These are phyloP conservation scores for Oryza coarctata DNA, from an alignment of 176 grass and related monocot genomes.

Conservation along the genomic window DNA sequence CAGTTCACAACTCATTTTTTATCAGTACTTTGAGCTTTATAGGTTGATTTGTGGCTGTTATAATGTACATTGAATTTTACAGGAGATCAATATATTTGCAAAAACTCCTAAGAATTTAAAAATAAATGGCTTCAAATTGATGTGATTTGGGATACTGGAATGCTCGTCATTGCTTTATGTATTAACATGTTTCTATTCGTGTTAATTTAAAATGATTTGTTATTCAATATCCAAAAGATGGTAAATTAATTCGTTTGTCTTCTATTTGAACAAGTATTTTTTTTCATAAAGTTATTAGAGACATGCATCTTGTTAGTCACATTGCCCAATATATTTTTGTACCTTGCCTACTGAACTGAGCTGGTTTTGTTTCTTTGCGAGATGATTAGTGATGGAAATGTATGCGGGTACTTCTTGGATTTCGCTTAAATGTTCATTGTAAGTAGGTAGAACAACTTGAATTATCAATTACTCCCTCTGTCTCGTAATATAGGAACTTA, in stretches of 20 bases:
- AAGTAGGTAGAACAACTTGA: conserved; percentile 23
- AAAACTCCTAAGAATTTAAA: neutral
- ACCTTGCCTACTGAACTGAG: neutral
- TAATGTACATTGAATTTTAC: neutral
- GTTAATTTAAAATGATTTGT: neutral
- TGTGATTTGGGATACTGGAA: neutral
- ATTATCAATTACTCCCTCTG: too few relatives aligned
- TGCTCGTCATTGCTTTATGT: neutral
- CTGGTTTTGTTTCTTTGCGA: neutral
- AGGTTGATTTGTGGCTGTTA: neutral
- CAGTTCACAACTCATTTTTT: neutral
- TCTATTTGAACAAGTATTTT: neutral
- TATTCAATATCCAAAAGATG: neutral
- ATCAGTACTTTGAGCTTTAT: neutral
- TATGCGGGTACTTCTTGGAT: neutral
- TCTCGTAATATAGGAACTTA: too few relatives aligned
- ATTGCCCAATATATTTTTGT: neutral
- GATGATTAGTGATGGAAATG: conserved; percentile 16
- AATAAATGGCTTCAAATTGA: neutral
- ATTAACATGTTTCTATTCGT: neutral
- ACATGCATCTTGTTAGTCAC: neutral
- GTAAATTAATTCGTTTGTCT: neutral
- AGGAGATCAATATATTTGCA: neutral
- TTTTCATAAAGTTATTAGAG: neutral
- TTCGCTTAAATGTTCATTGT: neutral